These are phyloP conservation scores for Ustilago bromivora DNA, from an alignment of 1,284 basidiomycete species.

Conservation along the genomic window DNA sequence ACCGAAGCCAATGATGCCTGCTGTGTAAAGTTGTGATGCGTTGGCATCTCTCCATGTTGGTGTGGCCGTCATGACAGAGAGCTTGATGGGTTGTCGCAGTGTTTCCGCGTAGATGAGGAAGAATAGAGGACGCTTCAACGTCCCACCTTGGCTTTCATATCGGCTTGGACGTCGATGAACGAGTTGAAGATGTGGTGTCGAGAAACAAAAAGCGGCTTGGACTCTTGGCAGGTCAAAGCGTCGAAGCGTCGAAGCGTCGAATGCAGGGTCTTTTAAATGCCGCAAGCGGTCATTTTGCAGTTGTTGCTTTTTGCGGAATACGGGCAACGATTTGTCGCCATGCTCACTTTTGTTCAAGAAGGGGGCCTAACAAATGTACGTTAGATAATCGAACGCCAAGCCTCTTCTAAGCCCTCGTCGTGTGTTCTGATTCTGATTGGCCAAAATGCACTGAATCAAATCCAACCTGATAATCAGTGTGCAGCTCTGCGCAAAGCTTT, in stretches of 20 bases:
- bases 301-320: background rate
- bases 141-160: background rate
- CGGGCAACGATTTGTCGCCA: background rate
- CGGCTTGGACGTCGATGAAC: background rate
- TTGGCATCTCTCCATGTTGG: constrained; percentile 33
- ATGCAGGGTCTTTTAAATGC: constrained; percentile 2
- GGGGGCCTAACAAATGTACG: background rate
- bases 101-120: background rate
- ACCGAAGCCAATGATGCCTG: constrained; percentile 23
- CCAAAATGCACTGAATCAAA: background rate
- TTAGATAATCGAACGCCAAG: background rate
- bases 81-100: background rate
- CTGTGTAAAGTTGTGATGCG: constrained; percentile 35
- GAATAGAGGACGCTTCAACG: background rate
- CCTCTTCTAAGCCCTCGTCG: background rate
- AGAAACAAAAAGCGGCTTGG: background rate
- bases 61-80: constrained; percentile 16
- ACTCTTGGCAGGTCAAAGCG: constrained; percentile 2
- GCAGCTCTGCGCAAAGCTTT: background rate
- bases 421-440: constrained; percentile 1
- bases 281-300: constrained; percentile 10
- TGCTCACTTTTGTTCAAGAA: background rate
- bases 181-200: background rate
- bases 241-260: background rate
- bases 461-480: background rate